Evolutionary conservation across 148 eudicot species (phyloP).

Genomic region (Chenopodium album): DNA sequence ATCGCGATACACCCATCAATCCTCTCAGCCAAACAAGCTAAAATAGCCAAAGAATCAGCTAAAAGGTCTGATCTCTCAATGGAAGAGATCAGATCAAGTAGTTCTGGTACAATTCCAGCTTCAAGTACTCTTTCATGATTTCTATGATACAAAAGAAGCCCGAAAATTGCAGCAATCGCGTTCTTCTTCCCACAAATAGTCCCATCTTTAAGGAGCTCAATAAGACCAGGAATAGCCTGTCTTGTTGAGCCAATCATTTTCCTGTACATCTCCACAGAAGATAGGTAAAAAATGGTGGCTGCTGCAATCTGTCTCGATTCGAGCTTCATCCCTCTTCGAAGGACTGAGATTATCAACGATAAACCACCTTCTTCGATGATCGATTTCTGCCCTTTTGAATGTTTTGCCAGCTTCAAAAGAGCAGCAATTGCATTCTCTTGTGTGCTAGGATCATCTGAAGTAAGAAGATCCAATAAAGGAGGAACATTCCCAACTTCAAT

Average conservation of each 20-base stretch:
- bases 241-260: conserved; percentile 49
- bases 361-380: conserved; percentile 71
- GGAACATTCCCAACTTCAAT: conserved; percentile 57
- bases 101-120: conserved; percentile 47
- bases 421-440: conserved; percentile 74
- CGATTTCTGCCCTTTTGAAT: conserved; percentile 49
- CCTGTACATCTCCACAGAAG: conserved; percentile 51
- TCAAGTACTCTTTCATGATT: conserved; percentile 49
- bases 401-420: conserved; percentile 71
- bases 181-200: conserved; percentile 65
- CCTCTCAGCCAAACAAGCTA: conserved; percentile 56
- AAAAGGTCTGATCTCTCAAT: conserved; percentile 42
- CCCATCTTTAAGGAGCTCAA: conserved; percentile 56
- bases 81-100: conserved; percentile 39
- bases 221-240: conserved; percentile 47
- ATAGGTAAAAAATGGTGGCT: conserved; percentile 67
- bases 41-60: conserved; percentile 55
- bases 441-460: conserved; percentile 37
- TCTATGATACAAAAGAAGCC: conserved; percentile 42
- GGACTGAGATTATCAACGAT: conserved; percentile 37
- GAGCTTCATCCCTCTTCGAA: conserved; percentile 45
- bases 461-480: conserved; percentile 54
- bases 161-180: conserved; percentile 63
- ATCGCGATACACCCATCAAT: conserved; percentile 51
- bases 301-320: conserved; percentile 71